Evolutionary conservation across 495 filamentous ascomycete species (phyloP).

Genomic region (Tuber umbilicatum): DNA sequence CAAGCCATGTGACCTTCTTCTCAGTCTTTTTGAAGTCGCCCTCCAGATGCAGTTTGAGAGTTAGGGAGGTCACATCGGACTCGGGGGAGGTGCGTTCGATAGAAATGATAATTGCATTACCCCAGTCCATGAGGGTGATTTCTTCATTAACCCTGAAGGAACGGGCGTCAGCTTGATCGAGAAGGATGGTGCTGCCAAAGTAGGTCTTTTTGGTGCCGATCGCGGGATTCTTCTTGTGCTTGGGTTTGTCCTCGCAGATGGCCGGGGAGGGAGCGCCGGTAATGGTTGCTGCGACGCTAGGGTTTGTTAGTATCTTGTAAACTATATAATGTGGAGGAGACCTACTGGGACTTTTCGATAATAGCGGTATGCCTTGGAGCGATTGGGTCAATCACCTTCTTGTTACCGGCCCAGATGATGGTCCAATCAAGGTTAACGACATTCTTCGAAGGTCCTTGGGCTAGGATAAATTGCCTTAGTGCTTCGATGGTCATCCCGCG

Average conservation of each 20-base stretch:
- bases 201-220: constrained; percentile 78
- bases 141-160: constrained; percentile 78
- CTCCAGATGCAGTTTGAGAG: constrained; percentile 72
- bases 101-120: constrained; percentile 77
- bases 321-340: not conserved
- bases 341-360: constrained; percentile 48
- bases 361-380: constrained; percentile 80
- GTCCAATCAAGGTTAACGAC: constrained; percentile 88
- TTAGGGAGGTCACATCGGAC: constrained; percentile 58
- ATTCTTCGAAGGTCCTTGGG: constrained; percentile 83
- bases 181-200: constrained; percentile 61
- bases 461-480: constrained; percentile 84
- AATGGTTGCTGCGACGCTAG: constrained; percentile 61
- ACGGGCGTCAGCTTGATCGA: constrained; percentile 82
- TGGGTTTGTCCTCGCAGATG: constrained; percentile 65
- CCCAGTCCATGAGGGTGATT: constrained; percentile 94
- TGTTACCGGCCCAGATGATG: constrained; percentile 88
- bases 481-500: constrained; percentile 89
- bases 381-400: constrained; percentile 88
- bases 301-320: not conserved
- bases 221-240: constrained; percentile 79
- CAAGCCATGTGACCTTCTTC: constrained; percentile 92
- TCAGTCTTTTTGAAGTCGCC: constrained; percentile 90
- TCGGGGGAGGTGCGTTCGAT: constrained; percentile 54
- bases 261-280: constrained; percentile 61